These are phyloP conservation scores for Blastomyces silverae DNA, from an alignment of 2,329 filamentous ascomycete species.

Conservation along the genomic window DNA sequence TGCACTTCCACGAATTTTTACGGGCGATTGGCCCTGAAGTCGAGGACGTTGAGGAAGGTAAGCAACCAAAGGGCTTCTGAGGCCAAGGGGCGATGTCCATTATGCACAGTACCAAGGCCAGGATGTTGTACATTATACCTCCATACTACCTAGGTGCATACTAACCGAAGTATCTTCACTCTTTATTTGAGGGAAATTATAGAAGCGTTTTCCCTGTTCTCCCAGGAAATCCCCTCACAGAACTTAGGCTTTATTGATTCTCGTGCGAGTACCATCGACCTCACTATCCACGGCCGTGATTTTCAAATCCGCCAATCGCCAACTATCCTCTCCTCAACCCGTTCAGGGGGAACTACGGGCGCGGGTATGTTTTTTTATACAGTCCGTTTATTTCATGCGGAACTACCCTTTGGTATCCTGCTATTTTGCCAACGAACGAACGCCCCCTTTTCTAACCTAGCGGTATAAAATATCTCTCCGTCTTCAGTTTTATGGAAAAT, in stretches of 20 bases:
- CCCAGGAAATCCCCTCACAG: constrained; percentile 63
- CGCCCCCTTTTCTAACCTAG: constrained; percentile 14
- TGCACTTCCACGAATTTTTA: constrained; percentile 24
- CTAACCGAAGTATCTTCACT: not conserved
- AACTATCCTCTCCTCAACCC: constrained; percentile 67
- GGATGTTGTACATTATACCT: not conserved
- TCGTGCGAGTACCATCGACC: constrained; percentile 56
- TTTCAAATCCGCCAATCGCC: constrained; percentile 78
- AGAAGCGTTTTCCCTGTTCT: constrained; percentile 89
- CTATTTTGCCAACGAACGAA: not conserved
- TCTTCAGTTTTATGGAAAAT: constrained; percentile 78
- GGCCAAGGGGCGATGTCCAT: not conserved
- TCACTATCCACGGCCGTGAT: constrained; percentile 63
- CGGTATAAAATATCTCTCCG: constrained; percentile 14
- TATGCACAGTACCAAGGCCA: not conserved
- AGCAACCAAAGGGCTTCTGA: constrained; percentile 13
- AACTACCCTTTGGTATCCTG: not conserved
- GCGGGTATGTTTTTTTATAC: constrained; percentile 46
- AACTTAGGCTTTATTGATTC: constrained; percentile 82
- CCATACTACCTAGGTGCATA: not conserved
- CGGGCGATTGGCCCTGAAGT: constrained; percentile 24
- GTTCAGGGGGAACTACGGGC: constrained; percentile 66
- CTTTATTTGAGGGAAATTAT: constrained; percentile 14
- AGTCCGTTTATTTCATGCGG: not conserved
- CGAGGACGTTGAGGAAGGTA: constrained; percentile 52